Percentiles rank a stretch among this genome's conserved stretches.
phyloP scores from a whole-genome alignment of 371 early-diverging fungal genomes.

The Antonospora locustae region DNA sequence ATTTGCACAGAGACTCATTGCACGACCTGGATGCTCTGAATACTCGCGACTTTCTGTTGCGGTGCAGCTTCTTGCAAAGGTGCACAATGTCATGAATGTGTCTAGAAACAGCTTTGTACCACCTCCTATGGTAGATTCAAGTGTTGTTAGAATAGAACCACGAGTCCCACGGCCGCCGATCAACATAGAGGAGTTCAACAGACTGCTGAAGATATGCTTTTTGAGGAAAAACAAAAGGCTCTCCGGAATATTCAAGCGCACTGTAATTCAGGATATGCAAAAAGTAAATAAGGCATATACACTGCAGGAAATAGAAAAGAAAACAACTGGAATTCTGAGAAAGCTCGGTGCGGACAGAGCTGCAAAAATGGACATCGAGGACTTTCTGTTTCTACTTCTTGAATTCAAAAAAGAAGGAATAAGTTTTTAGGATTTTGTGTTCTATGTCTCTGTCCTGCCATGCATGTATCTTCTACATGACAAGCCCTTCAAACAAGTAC shows the following conservation, averaged over 20 bases:
- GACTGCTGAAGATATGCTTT: constrained; percentile 78
- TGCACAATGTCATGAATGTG: constrained; percentile 81
- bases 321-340: constrained; percentile 20
- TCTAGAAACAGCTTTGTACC: constrained; percentile 94
- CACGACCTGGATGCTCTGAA: constrained; percentile 74
- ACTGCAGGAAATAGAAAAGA: constrained; percentile 21
- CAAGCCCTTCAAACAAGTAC: too few relatives aligned
- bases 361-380: constrained; percentile 73
- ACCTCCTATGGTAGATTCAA: constrained; percentile 90
- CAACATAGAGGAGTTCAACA: constrained; percentile 88
- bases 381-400: constrained; percentile 59
- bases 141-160: constrained; percentile 82
- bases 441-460: too few relatives aligned
- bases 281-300: constrained; percentile 8
- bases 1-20: constrained; percentile 88
- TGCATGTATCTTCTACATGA: too few relatives aligned
- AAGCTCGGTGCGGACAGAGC: constrained; percentile 63
- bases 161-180: constrained; percentile 77
- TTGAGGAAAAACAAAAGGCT: constrained; percentile 87
- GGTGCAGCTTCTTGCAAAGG: constrained; percentile 83
- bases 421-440: too few relatives aligned
- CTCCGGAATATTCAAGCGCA: constrained; percentile 72
- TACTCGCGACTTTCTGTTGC: constrained; percentile 88
- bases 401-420: constrained; percentile 52
- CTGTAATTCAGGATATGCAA: too few relatives aligned